Conservation (phyloP, 2,329 filamentous ascomycete species). For the Amauroascus verrucosus region DNA sequence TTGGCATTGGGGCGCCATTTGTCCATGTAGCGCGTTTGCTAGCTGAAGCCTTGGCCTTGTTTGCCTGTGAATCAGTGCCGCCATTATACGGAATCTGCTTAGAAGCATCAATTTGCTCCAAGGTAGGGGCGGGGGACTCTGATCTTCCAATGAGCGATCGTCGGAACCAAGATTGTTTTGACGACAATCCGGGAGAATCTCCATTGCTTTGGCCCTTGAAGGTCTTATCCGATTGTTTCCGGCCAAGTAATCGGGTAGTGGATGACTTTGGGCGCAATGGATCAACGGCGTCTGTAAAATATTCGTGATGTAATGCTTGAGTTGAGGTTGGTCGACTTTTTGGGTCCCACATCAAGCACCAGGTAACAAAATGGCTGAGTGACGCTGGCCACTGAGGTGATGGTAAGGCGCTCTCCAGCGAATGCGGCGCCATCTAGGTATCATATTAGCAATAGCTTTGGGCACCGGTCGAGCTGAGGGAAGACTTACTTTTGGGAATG, state of each 20-base stretch:
- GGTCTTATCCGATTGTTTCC: slow-evolving; percentile 79
- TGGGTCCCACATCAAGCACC: slow-evolving; percentile 98
- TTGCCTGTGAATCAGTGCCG: slow-evolving; percentile 32
- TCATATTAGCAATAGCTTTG: neutral
- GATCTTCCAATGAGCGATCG: slow-evolving; percentile 81
- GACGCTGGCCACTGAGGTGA: slow-evolving; percentile 83
- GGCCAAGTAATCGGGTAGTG: slow-evolving; percentile 68
- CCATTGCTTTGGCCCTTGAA: slow-evolving; percentile 55
- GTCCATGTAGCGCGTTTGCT: slow-evolving; percentile 90
- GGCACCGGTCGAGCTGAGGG: neutral
- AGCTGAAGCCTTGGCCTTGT: slow-evolving; percentile 42
- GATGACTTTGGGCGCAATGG: slow-evolving; percentile 87
- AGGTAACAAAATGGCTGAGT: slow-evolving; percentile 87
- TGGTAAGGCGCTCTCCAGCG: slow-evolving; percentile 88
- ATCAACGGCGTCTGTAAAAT: slow-evolving; percentile 85
- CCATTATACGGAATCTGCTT: slow-evolving; percentile 4
- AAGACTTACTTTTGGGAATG: slow-evolving; percentile 65
- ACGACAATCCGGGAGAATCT: slow-evolving; percentile 50
- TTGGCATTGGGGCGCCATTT: slow-evolving; percentile 85
- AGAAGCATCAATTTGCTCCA: slow-evolving; percentile 26
- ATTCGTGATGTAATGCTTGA: slow-evolving; percentile 91
- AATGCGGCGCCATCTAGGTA: slow-evolving; percentile 80
- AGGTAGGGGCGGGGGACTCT: slow-evolving; percentile 55
- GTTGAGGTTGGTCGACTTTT: slow-evolving; percentile 81
- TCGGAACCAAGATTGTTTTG: slow-evolving; percentile 93